Conservation (phyloP, 2,329 filamentous ascomycete species). For the Magnaporthiopsis incrustans region DNA sequence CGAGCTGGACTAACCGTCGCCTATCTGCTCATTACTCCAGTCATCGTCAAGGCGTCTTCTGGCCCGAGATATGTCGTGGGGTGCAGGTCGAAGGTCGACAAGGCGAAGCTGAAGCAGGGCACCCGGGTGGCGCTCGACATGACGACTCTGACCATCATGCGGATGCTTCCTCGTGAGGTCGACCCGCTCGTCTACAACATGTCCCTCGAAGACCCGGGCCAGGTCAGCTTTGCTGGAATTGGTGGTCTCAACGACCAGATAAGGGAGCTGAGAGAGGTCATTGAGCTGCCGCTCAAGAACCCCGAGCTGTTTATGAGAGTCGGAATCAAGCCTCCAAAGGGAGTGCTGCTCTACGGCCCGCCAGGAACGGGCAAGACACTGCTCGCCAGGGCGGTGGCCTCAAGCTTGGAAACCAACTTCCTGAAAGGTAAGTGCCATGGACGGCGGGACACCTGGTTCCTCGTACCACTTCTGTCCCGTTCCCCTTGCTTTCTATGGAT, state of each 20-base stretch:
- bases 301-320: slow-evolving; percentile 94
- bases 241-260: slow-evolving; percentile 98
- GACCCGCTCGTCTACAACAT: slow-evolving; percentile 99
- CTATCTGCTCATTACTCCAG: slow-evolving; percentile 35
- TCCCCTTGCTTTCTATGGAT: neutral
- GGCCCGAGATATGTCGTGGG: slow-evolving; percentile 97
- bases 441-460: neutral
- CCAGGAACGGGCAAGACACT: slow-evolving; percentile 96
- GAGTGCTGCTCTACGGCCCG: slow-evolving; percentile 90
- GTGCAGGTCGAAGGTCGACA: slow-evolving; percentile 97
- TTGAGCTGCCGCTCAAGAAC: slow-evolving; percentile 96
- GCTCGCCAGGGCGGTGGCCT: slow-evolving; percentile 87
- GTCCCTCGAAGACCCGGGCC: slow-evolving; percentile 95
- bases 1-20: neutral
- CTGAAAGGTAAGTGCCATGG: slow-evolving; percentile 63
- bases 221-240: slow-evolving; percentile 96
- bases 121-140: slow-evolving; percentile 96
- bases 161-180: slow-evolving; percentile 97
- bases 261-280: slow-evolving; percentile 91
- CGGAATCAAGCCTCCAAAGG: slow-evolving; percentile 98
- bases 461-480: neutral
- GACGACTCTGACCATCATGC: slow-evolving; percentile 99
- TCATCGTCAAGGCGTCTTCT: slow-evolving; percentile 97
- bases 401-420: slow-evolving; percentile 96
- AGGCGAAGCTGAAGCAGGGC: slow-evolving; percentile 93